Percentiles rank a stretch among this genome's conserved stretches.
phyloP scores from a whole-genome alignment of 2,329 filamentous ascomycete species.

The Diplodia sapinea region DNA sequence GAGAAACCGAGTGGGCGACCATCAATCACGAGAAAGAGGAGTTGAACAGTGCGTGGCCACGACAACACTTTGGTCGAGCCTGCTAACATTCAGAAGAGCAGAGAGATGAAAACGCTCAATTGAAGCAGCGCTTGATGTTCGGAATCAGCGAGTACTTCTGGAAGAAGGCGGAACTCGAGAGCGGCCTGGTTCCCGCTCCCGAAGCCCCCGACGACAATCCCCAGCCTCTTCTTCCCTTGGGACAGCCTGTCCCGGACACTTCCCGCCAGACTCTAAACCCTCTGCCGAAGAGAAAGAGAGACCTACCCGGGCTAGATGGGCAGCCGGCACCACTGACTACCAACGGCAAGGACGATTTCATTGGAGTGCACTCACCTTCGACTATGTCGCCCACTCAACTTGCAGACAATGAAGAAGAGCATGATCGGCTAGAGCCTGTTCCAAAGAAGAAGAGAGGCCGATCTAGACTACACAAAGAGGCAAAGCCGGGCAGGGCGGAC shows the following conservation, averaged over 20 bases:
- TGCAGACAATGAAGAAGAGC: not conserved
- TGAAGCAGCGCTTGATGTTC: not conserved
- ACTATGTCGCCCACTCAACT: not conserved
- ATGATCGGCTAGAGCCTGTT: not conserved
- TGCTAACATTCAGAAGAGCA: not conserved
- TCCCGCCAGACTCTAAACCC: not conserved
- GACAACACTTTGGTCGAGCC: too few relatives aligned
- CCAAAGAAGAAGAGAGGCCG: constrained; percentile 3
- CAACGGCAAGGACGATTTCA: not conserved
- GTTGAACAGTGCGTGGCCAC: not conserved
- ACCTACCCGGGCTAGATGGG: not conserved
- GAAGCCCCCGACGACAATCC: not conserved
- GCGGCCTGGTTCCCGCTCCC: not conserved
- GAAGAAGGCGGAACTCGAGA: constrained; percentile 7
- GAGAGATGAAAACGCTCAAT: not conserved
- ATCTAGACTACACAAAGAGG: not conserved
- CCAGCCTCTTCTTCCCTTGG: not conserved
- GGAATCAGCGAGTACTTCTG: constrained; percentile 7
- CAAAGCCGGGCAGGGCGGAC: too few relatives aligned
- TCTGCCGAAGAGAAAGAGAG: not conserved
- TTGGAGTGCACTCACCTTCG: not conserved
- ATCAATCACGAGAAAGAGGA: not conserved
- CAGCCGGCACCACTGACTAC: not conserved
- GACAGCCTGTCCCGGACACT: not conserved
- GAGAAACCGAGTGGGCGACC: not conserved